phyloP scores from a whole-genome alignment of 2,329 filamentous ascomycete genomes.

The Arthroderma sp. region DNA sequence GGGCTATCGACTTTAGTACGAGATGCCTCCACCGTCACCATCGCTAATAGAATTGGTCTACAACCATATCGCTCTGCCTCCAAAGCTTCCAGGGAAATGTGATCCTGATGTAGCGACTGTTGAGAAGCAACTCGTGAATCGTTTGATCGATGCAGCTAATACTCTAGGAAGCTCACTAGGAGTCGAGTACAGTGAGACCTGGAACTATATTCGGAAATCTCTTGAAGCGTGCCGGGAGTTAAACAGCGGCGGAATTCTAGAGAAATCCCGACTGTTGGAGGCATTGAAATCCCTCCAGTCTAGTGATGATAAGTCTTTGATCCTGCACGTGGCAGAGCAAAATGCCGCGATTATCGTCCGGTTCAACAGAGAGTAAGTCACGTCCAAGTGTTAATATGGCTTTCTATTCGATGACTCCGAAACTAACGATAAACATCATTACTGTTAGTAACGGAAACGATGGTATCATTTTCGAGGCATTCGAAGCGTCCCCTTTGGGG shows the following conservation, averaged over 20 bases:
- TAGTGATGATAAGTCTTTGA: slow-evolving; percentile 19
- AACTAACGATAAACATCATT: not conserved
- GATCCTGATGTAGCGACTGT: slow-evolving; percentile 18
- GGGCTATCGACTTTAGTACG: too few species aligned
- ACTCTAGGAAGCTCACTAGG: slow-evolving; percentile 15
- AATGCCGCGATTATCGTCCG: slow-evolving; percentile 37
- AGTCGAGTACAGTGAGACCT: slow-evolving; percentile 9
- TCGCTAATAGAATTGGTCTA: too few species aligned
- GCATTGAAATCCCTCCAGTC: slow-evolving; percentile 18
- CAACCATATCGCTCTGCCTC: slow-evolving; percentile 27
- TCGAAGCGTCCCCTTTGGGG: slow-evolving; percentile 45
- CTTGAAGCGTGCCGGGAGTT: slow-evolving; percentile 10
- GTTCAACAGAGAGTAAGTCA: slow-evolving; percentile 4
- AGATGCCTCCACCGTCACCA: too few species aligned
- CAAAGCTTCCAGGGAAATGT: slow-evolving; percentile 23
- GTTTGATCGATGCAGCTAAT: slow-evolving; percentile 11
- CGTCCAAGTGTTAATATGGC: too few species aligned
- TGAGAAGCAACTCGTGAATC: slow-evolving; percentile 15
- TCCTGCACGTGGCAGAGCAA: slow-evolving; percentile 36
- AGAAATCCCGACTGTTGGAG: slow-evolving; percentile 14
- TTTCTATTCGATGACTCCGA: too few species aligned
- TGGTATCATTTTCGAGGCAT: slow-evolving; percentile 43
- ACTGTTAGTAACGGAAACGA: slow-evolving; percentile 11
- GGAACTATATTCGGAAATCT: slow-evolving; percentile 8
- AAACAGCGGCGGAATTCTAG: slow-evolving; percentile 10